Conservation (phyloP, 2,329 filamentous ascomycete genomes). For the Arthroderma sp. region DNA sequence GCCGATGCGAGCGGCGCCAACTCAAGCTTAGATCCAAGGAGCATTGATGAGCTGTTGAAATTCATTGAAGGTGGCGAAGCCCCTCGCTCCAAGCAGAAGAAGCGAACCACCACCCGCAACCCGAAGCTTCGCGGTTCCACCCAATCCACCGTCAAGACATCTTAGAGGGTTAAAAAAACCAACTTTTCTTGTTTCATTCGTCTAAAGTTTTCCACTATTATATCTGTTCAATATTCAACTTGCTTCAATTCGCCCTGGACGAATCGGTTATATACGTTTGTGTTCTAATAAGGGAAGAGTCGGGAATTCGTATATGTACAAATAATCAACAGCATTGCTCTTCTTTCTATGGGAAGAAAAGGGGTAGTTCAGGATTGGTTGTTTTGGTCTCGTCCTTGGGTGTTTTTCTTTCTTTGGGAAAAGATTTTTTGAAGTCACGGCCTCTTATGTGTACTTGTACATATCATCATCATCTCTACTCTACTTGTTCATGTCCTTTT, state of each 20-base stretch:
- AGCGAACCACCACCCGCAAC: slow-evolving; percentile 30
- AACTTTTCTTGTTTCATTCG: too few relatives aligned
- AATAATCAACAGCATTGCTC: neutral
- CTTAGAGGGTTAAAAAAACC: slow-evolving; percentile 7
- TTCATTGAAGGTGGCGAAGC: slow-evolving; percentile 69
- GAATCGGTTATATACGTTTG: too few relatives aligned
- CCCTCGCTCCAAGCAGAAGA: slow-evolving; percentile 32
- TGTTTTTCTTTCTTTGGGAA: too few relatives aligned
- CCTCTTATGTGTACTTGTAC: slow-evolving; percentile 2
- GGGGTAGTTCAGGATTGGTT: slow-evolving; percentile 1
- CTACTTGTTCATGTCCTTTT: slow-evolving; percentile 7
- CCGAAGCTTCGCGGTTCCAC: slow-evolving; percentile 32
- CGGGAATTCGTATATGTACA: too few relatives aligned
- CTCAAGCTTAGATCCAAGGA: slow-evolving; percentile 55
- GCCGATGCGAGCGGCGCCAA: slow-evolving; percentile 26
- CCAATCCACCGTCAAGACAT: slow-evolving; percentile 22
- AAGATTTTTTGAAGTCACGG: too few relatives aligned
- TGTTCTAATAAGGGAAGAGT: too few relatives aligned
- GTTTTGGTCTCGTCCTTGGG: neutral
- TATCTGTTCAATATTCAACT: too few relatives aligned
- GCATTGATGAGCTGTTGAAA: slow-evolving; percentile 82
- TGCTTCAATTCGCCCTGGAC: too few relatives aligned
- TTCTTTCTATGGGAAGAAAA: slow-evolving; percentile 1
- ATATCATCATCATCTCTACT: slow-evolving; percentile 9
- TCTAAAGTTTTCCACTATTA: too few relatives aligned